Percentiles rank a stretch among this genome's conserved stretches.
Conservation (phyloP, 2,329 filamentous ascomycete species). For the Sordariomycetes sp. region DNA sequence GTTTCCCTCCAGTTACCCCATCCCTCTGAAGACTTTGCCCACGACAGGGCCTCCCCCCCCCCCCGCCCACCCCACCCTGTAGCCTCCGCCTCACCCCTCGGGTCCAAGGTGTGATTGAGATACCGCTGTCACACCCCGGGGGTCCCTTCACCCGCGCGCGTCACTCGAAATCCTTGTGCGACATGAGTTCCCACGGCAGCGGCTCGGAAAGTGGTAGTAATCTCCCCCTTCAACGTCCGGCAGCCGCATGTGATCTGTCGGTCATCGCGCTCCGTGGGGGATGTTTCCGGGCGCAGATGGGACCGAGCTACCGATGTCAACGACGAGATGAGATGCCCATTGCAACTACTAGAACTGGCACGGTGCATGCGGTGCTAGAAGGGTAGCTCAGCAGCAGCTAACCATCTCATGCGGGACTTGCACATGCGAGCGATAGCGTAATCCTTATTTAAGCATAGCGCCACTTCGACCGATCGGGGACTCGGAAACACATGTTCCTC, state of each 20-base stretch:
- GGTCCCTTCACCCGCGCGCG: neutral
- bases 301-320: too few relatives aligned
- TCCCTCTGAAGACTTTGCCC: neutral
- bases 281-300: too few relatives aligned
- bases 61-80: too few relatives aligned
- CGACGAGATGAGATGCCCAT: too few relatives aligned
- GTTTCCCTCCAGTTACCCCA: neutral
- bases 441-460: neutral
- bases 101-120: neutral
- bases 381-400: neutral
- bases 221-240: neutral
- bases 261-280: too few relatives aligned
- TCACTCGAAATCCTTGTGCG: neutral
- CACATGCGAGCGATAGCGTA: neutral
- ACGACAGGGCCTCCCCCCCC: neutral
- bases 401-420: neutral
- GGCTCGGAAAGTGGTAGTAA: neutral
- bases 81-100: neutral
- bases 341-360: too few relatives aligned
- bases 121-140: neutral
- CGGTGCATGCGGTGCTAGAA: neutral
- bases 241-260: neutral
- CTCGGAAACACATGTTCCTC: neutral
- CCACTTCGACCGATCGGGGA: neutral
- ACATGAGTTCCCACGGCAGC: neutral